Percentiles rank a stretch among this genome's conserved stretches.
Conservation (phyloP, 768 basidiomycete species). For the Dioszegia crocea region DNA sequence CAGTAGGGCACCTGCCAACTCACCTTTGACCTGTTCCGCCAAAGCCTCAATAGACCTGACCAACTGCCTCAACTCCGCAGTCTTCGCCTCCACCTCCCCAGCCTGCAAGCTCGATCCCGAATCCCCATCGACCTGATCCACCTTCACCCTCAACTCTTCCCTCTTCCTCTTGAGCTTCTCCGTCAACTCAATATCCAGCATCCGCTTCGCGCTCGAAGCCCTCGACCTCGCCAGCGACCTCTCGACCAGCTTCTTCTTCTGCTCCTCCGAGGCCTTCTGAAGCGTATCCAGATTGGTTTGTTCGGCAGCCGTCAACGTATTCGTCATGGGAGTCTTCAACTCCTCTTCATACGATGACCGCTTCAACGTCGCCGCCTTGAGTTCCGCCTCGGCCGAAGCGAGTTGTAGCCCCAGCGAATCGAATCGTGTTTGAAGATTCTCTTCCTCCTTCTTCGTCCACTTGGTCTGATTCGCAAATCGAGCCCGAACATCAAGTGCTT, state of each 20-base stretch:
- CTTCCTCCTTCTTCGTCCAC: conserved; percentile 63
- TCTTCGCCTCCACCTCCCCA: conserved; percentile 50
- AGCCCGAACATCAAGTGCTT: conserved; percentile 66
- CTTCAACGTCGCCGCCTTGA: conserved; percentile 61
- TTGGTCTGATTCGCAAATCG: conserved; percentile 62
- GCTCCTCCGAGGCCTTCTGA: conserved; percentile 69
- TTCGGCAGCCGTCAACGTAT: conserved; percentile 70
- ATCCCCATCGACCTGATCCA: conserved; percentile 65
- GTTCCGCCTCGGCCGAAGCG: conserved; percentile 69
- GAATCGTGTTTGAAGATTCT: conserved; percentile 62
- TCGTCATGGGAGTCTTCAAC: conserved; percentile 67
- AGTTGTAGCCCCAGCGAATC: conserved; percentile 63
- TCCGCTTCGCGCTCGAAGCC: conserved; percentile 71
- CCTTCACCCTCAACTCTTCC: conserved; percentile 69
- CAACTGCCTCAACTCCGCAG: conserved; percentile 66
- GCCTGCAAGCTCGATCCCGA: conserved; percentile 65
- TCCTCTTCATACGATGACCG: conserved; percentile 65
- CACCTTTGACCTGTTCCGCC: conserved; percentile 58
- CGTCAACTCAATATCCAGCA: conserved; percentile 86
- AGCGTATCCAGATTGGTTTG: conserved; percentile 62
- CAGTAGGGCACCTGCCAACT: background rate
- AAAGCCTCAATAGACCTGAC: conserved; percentile 64
- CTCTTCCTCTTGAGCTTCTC: conserved; percentile 76
- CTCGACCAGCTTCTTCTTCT: conserved; percentile 67
- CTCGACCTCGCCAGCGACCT: conserved; percentile 65